Conservation (phyloP, 139 green algal genomes). For the Chlamydomonas sp. region DNA sequence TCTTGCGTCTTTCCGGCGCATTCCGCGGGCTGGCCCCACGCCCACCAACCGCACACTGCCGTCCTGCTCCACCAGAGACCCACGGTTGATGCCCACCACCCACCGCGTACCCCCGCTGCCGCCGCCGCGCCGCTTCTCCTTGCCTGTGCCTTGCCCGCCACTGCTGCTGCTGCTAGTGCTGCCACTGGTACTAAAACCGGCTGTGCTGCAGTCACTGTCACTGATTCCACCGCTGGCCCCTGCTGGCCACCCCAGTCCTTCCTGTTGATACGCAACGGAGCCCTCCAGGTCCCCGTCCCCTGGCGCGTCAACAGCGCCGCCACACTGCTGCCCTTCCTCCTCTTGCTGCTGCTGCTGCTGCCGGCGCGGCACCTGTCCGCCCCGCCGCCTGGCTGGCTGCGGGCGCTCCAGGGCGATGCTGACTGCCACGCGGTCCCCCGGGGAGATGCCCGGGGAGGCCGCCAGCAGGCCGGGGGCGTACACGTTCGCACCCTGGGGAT, state of each 20-base stretch:
- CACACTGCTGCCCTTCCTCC: neutral
- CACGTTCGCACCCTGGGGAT: constrained; percentile 64
- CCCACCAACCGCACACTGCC: neutral
- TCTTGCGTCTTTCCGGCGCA: neutral
- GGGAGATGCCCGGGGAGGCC: constrained; percentile 54
- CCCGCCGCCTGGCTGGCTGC: neutral
- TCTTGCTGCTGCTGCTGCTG: neutral
- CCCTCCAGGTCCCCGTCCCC: too few relatives aligned
- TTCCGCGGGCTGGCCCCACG: neutral
- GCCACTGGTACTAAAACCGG: neutral
- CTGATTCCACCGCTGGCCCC: too few relatives aligned
- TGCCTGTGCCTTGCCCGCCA: neutral
- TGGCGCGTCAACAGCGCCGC: neutral
- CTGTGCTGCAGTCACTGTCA: too few relatives aligned
- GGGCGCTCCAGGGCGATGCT: constrained; percentile 66
- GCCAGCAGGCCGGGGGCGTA: constrained; percentile 75
- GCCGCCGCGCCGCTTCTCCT: neutral
- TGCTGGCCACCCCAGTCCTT: too few relatives aligned
- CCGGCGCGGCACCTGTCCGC: neutral
- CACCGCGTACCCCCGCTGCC: neutral
- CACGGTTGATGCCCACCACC: constrained; percentile 17
- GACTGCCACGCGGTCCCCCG: constrained; percentile 74
- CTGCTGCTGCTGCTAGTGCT: neutral
- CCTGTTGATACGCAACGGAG: too few relatives aligned
- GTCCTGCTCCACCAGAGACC: neutral